These are phyloP conservation scores for Avena insularis DNA, from an alignment of 176 grass and related monocot genomes.

Conservation along the genomic window DNA sequence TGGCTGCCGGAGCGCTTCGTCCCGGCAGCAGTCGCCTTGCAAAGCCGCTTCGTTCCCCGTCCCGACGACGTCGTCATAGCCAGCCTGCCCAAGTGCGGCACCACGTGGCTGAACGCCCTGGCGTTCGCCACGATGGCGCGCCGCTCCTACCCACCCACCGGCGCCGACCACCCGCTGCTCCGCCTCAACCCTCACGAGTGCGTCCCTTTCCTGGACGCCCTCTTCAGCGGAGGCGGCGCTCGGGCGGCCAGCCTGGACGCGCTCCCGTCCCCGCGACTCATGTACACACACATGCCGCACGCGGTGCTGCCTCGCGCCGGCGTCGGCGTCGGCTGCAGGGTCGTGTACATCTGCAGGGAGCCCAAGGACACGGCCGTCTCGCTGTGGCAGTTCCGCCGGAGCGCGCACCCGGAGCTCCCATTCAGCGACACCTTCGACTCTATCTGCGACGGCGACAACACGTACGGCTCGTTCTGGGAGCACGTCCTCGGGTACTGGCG, in stretches of 20 bases:
- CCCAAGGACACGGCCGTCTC: slow-evolving; percentile 22
- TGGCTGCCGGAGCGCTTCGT: not conserved
- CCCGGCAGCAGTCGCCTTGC: not conserved
- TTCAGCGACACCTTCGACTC: not conserved
- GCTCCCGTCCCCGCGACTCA: slow-evolving; percentile 38
- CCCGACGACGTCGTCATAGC: slow-evolving; percentile 48
- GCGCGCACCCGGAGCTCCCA: not conserved
- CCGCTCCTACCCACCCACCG: not conserved
- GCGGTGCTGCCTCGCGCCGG: not conserved
- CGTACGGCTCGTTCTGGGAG: slow-evolving; percentile 39
- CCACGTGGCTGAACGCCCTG: slow-evolving; percentile 39
- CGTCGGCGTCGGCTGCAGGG: not conserved
- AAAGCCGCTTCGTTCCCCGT: not conserved
- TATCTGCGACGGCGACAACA: not conserved
- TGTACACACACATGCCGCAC: slow-evolving; percentile 20
- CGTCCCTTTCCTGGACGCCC: not conserved
- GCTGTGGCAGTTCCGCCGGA: not conserved
- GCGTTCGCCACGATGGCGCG: slow-evolving; percentile 41
- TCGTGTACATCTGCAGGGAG: slow-evolving; percentile 36
- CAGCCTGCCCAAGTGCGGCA: slow-evolving; percentile 57
- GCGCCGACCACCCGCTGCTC: slow-evolving; percentile 22
- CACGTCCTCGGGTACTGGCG: slow-evolving; percentile 41
- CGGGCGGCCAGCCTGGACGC: not conserved
- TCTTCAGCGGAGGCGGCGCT: not conserved
- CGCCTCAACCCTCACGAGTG: slow-evolving; percentile 40